phyloP scores from a whole-genome alignment of 1,139 yeast species.

The Diutina pseudorugosa region DNA sequence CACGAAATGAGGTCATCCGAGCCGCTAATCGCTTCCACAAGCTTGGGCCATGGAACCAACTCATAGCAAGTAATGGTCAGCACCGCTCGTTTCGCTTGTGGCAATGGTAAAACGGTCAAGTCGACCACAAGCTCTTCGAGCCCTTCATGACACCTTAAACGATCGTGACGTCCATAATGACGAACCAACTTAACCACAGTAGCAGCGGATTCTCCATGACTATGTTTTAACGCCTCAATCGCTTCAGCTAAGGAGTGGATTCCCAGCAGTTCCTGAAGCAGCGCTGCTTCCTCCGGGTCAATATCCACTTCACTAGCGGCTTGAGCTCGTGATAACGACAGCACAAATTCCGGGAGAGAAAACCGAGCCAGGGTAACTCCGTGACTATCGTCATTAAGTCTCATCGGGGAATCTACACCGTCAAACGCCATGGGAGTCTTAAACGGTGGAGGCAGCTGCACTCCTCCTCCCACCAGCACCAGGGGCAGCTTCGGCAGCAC shows the following conservation, averaged over 20 bases:
- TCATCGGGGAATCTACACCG: background rate
- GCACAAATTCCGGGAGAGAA: background rate
- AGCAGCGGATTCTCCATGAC: background rate
- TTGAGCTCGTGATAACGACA: background rate
- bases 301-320: background rate
- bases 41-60: background rate
- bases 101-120: background rate
- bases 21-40: background rate
- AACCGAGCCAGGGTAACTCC: background rate
- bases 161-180: background rate
- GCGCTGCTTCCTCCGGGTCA: background rate
- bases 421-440: conserved; percentile 1
- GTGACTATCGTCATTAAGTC: background rate
- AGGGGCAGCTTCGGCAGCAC: background rate
- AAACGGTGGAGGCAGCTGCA: background rate
- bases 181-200: background rate
- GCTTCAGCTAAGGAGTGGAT: background rate
- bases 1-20: background rate
- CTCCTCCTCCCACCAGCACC: background rate
- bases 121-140: background rate
- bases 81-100: background rate
- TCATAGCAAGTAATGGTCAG: background rate
- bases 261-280: background rate
- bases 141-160: background rate
- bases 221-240: background rate